These are phyloP conservation scores for Psilocybe subaeruginosa DNA, from an alignment of 768 basidiomycete species.

Conservation along the genomic window DNA sequence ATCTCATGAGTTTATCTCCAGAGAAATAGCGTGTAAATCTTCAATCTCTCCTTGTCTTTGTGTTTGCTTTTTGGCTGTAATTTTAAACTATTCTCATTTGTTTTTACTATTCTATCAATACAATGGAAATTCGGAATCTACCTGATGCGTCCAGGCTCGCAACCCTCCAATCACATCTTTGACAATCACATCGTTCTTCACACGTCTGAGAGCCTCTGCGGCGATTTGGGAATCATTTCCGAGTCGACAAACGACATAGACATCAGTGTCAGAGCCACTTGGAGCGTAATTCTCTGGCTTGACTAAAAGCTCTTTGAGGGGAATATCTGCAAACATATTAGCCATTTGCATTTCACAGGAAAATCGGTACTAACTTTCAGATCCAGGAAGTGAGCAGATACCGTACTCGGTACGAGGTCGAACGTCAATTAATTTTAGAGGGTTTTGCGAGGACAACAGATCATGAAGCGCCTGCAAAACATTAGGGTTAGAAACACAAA, in stretches of 20 bases:
- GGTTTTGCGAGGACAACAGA: slow-evolving; percentile 30
- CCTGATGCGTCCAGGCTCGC: slow-evolving; percentile 73
- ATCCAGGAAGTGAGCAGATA: slow-evolving; percentile 80
- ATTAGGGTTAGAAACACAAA: slow-evolving; percentile 1
- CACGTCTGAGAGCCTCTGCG: slow-evolving; percentile 59
- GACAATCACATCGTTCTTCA: slow-evolving; percentile 34
- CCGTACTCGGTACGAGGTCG: slow-evolving; percentile 80
- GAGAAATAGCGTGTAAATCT: slow-evolving; percentile 11
- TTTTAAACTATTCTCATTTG: not conserved
- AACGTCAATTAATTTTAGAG: slow-evolving; percentile 71
- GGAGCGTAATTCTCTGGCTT: slow-evolving; percentile 55
- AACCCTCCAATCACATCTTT: slow-evolving; percentile 84
- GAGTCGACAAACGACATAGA: slow-evolving; percentile 78
- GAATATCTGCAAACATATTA: slow-evolving; percentile 59
- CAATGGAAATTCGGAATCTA: slow-evolving; percentile 79
- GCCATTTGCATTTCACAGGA: not conserved
- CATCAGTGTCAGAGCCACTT: slow-evolving; percentile 26
- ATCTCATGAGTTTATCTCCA: not conserved
- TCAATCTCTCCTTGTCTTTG: not conserved
- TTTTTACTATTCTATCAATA: slow-evolving; percentile 50
- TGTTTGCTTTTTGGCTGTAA: slow-evolving; percentile 1
- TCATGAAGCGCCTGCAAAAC: slow-evolving; percentile 51
- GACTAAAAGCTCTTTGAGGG: slow-evolving; percentile 64
- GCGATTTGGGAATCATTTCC: slow-evolving; percentile 96
- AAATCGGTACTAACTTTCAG: slow-evolving; percentile 57